Percentiles rank a stretch among this genome's conserved stretches.
phyloP scores from a whole-genome alignment of 2,329 filamentous ascomycete genomes.

The Diaporthe velutina region DNA sequence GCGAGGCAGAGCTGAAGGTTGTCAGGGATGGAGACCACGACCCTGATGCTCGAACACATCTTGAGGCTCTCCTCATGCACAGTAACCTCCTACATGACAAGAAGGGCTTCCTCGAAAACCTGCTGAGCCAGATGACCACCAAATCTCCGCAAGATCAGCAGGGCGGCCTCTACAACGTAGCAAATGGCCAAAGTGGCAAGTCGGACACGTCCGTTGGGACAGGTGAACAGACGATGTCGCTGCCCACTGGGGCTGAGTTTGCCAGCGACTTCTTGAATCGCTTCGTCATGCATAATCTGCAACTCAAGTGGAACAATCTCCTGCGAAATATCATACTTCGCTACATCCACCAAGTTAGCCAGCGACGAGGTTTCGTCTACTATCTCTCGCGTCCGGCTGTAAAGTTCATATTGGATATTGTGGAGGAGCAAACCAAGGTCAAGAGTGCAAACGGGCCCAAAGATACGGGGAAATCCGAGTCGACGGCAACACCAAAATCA shows the following conservation, averaged over 20 bases:
- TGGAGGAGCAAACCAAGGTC: slow-evolving; percentile 89
- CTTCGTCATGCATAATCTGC: slow-evolving; percentile 97
- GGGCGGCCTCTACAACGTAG: slow-evolving; percentile 1
- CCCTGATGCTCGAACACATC: slow-evolving; percentile 66
- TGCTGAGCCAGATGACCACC: slow-evolving; percentile 64
- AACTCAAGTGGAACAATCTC: slow-evolving; percentile 98
- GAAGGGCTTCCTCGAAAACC: slow-evolving; percentile 69
- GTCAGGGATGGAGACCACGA: slow-evolving; percentile 65
- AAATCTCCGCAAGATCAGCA: slow-evolving; percentile 47
- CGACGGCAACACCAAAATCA: slow-evolving; percentile 42
- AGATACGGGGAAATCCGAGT: slow-evolving; percentile 23
- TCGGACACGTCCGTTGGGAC: slow-evolving; percentile 59
- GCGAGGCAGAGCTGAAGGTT: slow-evolving; percentile 79
- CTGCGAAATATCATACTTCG: slow-evolving; percentile 95
- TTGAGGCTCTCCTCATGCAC: slow-evolving; percentile 71
- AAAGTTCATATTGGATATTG: slow-evolving; percentile 97
- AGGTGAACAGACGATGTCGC: slow-evolving; percentile 73
- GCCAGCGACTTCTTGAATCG: slow-evolving; percentile 97
- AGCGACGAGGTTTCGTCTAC: slow-evolving; percentile 95
- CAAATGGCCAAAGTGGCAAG: slow-evolving; percentile 42
- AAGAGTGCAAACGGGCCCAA: slow-evolving; percentile 58
- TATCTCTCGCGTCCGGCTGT: slow-evolving; percentile 96
- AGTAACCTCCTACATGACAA: slow-evolving; percentile 69
- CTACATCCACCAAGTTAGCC: slow-evolving; percentile 97
- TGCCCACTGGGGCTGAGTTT: slow-evolving; percentile 81